These are phyloP conservation scores for Draba incana DNA, from an alignment of 345 rosid genomes.

Conservation along the genomic window DNA sequence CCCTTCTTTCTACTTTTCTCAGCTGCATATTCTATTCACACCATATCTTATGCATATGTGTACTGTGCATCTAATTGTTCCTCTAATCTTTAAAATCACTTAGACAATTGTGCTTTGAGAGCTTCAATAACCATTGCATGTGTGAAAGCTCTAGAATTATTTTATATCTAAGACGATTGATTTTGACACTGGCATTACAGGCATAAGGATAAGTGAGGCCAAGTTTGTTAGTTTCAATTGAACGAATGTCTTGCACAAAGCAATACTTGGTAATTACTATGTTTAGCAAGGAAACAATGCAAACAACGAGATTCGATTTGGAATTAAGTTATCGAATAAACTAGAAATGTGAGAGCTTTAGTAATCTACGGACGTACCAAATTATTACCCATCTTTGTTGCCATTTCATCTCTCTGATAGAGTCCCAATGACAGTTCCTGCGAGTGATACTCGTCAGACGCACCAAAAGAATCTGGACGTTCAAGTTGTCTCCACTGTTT, in stretches of 20 bases:
- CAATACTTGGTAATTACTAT: constrained; percentile 21
- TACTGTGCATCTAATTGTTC: neutral
- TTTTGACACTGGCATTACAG: constrained; percentile 30
- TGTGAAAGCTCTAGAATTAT: too few species aligned
- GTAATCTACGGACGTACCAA: constrained; percentile 59
- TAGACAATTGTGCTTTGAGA: too few species aligned
- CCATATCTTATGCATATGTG: constrained; percentile 4
- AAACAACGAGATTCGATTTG: constrained; percentile 4
- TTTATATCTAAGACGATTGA: neutral
- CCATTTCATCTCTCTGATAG: constrained; percentile 68
- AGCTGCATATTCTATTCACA: constrained; percentile 15
- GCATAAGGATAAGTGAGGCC: constrained; percentile 21
- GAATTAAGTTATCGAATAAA: constrained; percentile 36
- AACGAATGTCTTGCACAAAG: constrained; percentile 18
- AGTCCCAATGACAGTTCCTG: constrained; percentile 78
- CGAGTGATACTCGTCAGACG: constrained; percentile 85
- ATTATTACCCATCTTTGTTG: constrained; percentile 57
- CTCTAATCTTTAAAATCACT: constrained; percentile 2
- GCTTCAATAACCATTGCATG: too few species aligned
- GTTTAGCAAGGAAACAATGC: constrained; percentile 30
- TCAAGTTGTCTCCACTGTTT: constrained; percentile 80
- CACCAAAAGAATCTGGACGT: constrained; percentile 84
- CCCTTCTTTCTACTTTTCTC: constrained; percentile 26
- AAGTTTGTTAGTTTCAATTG: constrained; percentile 19
- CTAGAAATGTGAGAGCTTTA: constrained; percentile 29